Evolutionary conservation across 163 green algal species (phyloP).

Genomic region (Prototheca stagnorum): DNA sequence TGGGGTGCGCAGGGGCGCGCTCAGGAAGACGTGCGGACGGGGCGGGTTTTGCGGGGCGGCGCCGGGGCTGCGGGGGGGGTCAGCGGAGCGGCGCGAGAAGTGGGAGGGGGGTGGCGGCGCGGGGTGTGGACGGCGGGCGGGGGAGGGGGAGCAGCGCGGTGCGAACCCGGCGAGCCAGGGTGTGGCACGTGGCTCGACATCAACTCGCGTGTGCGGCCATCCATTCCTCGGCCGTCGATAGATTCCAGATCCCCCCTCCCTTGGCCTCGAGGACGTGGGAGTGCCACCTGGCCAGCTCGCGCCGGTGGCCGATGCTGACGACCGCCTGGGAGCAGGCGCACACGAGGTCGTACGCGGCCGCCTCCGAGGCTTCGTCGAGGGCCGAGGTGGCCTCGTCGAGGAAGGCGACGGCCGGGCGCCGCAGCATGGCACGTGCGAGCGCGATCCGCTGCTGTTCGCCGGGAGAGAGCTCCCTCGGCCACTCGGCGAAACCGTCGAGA

Average conservation of each 20-base stretch:
- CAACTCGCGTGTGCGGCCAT: too few species aligned
- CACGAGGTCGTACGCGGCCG: conserved; percentile 36
- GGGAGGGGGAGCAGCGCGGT: too few species aligned
- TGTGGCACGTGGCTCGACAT: too few species aligned
- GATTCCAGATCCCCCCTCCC: conserved; percentile 19
- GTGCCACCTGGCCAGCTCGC: conserved; percentile 50
- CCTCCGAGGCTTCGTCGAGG: conserved; percentile 48
- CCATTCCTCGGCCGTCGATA: conserved; percentile 13
- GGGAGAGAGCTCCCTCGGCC: conserved; percentile 38
- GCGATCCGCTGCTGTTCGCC: conserved; percentile 84
- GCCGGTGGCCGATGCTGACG: conserved; percentile 35
- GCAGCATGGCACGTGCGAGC: conserved; percentile 65
- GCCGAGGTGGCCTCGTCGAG: conserved; percentile 70
- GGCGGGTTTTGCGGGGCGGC: too few species aligned
- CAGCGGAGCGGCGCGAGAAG: too few species aligned
- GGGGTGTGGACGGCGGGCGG: too few species aligned
- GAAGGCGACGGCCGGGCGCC: conserved; percentile 51
- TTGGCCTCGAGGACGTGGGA: conserved; percentile 49
- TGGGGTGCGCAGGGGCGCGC: too few species aligned
- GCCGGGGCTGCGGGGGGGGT: too few species aligned
- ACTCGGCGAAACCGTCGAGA: conserved; percentile 56
- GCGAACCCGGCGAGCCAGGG: too few species aligned
- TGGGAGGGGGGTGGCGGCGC: too few species aligned
- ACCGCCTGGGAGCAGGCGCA: conserved; percentile 14
- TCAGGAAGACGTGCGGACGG: too few species aligned